These are phyloP conservation scores for Ogataea methanolica DNA, from an alignment of 805 yeast genomes.

Conservation along the genomic window DNA sequence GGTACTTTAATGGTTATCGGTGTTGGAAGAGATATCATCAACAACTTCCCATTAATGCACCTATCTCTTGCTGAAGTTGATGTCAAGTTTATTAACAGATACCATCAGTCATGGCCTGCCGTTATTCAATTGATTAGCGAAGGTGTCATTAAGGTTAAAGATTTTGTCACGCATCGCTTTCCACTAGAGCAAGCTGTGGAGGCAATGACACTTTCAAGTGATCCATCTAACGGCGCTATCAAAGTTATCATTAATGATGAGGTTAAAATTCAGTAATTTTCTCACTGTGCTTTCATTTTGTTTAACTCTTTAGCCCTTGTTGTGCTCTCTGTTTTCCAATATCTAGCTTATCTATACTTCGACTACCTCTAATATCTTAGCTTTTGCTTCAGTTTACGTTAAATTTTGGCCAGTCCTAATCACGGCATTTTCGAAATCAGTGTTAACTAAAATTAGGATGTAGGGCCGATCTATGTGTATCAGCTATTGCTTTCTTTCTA, in stretches of 20 bases:
- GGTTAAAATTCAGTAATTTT: background rate
- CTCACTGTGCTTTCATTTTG: background rate
- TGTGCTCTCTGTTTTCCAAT: too few relatives aligned
- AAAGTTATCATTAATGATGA: slow-evolving; percentile 43
- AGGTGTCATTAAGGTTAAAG: slow-evolving; percentile 40
- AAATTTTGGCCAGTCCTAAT: too few relatives aligned
- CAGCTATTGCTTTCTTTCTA: too few relatives aligned
- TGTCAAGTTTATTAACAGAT: slow-evolving; percentile 47
- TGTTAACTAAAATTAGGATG: too few relatives aligned
- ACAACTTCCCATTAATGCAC: slow-evolving; percentile 52
- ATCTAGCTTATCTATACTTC: too few relatives aligned
- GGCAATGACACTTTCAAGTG: slow-evolving; percentile 37
- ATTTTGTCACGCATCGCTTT: slow-evolving; percentile 46
- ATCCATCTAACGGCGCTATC: slow-evolving; percentile 41
- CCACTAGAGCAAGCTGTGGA: slow-evolving; percentile 41
- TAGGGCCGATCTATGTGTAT: too few relatives aligned
- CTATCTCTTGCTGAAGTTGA: slow-evolving; percentile 48
- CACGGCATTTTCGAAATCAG: too few relatives aligned
- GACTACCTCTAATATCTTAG: too few relatives aligned
- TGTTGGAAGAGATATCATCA: slow-evolving; percentile 42
- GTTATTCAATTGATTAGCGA: slow-evolving; percentile 43
- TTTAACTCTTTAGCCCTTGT: too few relatives aligned
- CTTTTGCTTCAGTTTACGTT: too few relatives aligned
- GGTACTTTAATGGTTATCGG: slow-evolving; percentile 47
- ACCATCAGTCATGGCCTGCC: slow-evolving; percentile 55